Base-by-base conservation (phyloP, 805 yeast species). In the Saccharomycopsis sp. region DNA sequence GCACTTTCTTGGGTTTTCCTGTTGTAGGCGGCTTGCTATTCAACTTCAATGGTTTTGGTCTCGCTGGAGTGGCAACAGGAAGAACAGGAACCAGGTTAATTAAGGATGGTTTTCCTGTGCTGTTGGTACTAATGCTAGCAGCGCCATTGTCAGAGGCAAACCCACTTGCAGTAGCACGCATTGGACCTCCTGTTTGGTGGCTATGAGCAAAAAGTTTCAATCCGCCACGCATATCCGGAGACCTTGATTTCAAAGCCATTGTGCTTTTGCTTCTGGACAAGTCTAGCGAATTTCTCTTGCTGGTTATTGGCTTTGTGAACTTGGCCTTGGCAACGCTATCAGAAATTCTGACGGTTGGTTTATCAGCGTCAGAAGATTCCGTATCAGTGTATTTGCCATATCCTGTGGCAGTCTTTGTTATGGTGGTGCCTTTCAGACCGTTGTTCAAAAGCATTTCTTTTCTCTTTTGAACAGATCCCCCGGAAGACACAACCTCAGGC, bases 341-440 rank as follows among this genome's bases (percentile, higher is more conserved):
- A 10, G 36, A 30, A 21, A 31, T 23, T 10, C 15, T 12, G 25
- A 19, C 10, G 12, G 37, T 8, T 30, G 32, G 7, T 8, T 7
- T 12, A 12, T 19, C 29, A 5, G 27, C 23, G 5, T n/a, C 7
- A 21, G 20, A 21, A 5, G 7, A 8, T 6, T 33, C 22, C n/a
- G n/a, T 6, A 4, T 30, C 26, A 0, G 88, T 77, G 54, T 71
- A 83, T 54, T 75, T 74, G 5, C 95, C 95, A 57, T 87, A 86
- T 0, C 95, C 95, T 4, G 67, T 58, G 0, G 95, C 95, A 0
- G 89, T 77, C 51, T 73, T 78, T 10, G 29, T 38, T 16, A 43
- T 34, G 15, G 25, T 27, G 17, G 39, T 43, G 4, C 34, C 48
- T 13, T 45, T 39, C 20, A 31, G 25, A 12, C 29, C 38, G 17